Evolutionary conservation across 2,329 filamentous ascomycete species (phyloP).

Genomic region (Beauveria pseudobassiana): DNA sequence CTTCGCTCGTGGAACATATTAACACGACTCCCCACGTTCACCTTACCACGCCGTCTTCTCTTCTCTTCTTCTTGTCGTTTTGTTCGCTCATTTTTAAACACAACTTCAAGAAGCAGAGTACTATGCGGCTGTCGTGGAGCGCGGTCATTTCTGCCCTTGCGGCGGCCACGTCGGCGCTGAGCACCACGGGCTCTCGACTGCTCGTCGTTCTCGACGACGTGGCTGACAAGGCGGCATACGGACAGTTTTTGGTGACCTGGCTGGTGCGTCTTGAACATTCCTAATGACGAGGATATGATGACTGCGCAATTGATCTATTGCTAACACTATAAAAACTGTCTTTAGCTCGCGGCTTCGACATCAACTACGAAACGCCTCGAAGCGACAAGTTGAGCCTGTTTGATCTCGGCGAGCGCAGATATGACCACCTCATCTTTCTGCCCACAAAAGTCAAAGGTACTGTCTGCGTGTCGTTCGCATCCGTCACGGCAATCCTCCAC

Average conservation of each 20-base stretch:
- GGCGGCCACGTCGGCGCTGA: slow-evolving; percentile 65
- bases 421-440: slow-evolving; percentile 85
- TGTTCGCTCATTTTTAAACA: background rate
- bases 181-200: slow-evolving; percentile 70
- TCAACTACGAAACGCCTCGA: slow-evolving; percentile 79
- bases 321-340: slow-evolving; percentile 16
- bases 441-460: slow-evolving; percentile 84
- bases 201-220: slow-evolving; percentile 81
- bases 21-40: slow-evolving; percentile 1
- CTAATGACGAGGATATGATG: background rate
- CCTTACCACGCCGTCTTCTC: background rate
- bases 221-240: slow-evolving; percentile 74
- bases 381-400: slow-evolving; percentile 71
- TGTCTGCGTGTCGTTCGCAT: background rate
- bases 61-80: background rate
- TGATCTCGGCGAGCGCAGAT: slow-evolving; percentile 76
- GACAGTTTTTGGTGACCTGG: slow-evolving; percentile 70
- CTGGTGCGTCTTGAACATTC: slow-evolving; percentile 42
- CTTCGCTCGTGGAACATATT: slow-evolving; percentile 5
- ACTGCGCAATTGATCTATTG: background rate
- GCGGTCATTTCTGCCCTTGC: slow-evolving; percentile 60
- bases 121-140: slow-evolving; percentile 69
- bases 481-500: background rate
- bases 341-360: slow-evolving; percentile 72
- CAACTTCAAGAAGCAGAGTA: background rate